Evolutionary conservation across 805 yeast genomes (phyloP), one percentile per base, ranked within the genome.

Genomic region (Clavispora phyllophila): DNA sequence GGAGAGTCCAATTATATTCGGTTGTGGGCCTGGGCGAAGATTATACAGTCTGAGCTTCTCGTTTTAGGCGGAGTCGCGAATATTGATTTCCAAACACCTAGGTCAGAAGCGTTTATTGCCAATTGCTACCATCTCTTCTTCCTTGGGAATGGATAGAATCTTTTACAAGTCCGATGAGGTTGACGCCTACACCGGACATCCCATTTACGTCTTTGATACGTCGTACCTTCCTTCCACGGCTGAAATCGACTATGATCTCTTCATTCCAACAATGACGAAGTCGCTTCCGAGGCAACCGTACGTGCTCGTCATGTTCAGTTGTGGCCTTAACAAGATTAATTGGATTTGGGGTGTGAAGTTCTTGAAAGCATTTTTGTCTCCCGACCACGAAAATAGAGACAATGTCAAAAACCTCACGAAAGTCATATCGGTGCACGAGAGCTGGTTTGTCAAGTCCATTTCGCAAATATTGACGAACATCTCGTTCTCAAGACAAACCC

Each of bases 401-500:
- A 73, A 75, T 40, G 70, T 76, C 32, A 50, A 55, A 23, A 65
- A 65, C 42, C 62, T 91, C 35, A 65, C 67, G 40, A 82, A 79
- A 54, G 69, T 88, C 3, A 84, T 82, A 49, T 75, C 90, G 24
- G 95, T 91, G 2, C 97, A 91, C 62, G 96, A 90, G 51, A 83
- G 85, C 37, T 89, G 96, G 93, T 77, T 90, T 63, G 77, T 87
- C 22, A 79, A 88, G 53, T 82, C 95, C 0, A 75, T 87, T 28
- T 76, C 84, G 13, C 89, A 85, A 41, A 74, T 88, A 19, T 66
- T 87, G 45, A 72, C 81, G 43, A 84, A 82, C 54, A 81, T 85
- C 41, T 59, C 61, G 41, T 32, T 57, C n/a, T 67, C 73, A 14
- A 62, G 55, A 37, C 61, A 60, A 41, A 60, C 57, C 40, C 40